These are phyloP conservation scores for Leishmania arabica DNA, from an alignment of 208 protist genomes.

Conservation along the genomic window DNA sequence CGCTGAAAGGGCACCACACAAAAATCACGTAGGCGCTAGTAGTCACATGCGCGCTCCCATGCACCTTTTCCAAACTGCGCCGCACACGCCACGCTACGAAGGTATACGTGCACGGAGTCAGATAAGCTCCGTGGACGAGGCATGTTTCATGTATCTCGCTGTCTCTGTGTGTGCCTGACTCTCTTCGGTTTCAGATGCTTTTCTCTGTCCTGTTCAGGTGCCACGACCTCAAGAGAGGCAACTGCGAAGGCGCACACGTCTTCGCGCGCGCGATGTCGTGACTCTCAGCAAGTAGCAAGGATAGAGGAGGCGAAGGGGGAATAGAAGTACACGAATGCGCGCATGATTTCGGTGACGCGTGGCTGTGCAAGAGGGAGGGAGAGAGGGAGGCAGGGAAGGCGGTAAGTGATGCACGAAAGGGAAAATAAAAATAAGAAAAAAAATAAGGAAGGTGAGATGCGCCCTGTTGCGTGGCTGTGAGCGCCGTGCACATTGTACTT, in stretches of 20 bases:
- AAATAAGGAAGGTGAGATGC: not conserved
- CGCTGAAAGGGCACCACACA: not conserved
- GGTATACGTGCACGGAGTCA: not conserved
- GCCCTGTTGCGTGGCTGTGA: not conserved
- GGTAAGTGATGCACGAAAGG: not conserved
- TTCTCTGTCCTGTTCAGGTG: not conserved
- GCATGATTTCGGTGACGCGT: not conserved
- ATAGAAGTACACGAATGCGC: not conserved
- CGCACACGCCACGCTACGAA: not conserved
- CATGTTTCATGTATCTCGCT: not conserved
- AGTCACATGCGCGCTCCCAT: not conserved
- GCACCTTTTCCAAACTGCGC: not conserved
- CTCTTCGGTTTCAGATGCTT: not conserved
- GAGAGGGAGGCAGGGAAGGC: not conserved
- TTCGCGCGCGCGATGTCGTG: not conserved
- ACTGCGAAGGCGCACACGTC: not conserved
- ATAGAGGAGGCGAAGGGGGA: not conserved
- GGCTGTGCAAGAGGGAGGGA: not conserved
- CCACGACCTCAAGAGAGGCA: not conserved
- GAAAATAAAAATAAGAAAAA: not conserved
- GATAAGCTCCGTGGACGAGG: not conserved
- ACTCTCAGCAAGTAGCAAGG: not conserved
- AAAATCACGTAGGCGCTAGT: not conserved
- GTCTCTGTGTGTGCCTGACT: not conserved
- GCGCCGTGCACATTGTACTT: not conserved